A percentile compares a stretch with the other conserved stretches of the same genome.
phyloP scores from a whole-genome alignment of 2,329 filamentous ascomycete genomes.

The Fulvia fulva region DNA sequence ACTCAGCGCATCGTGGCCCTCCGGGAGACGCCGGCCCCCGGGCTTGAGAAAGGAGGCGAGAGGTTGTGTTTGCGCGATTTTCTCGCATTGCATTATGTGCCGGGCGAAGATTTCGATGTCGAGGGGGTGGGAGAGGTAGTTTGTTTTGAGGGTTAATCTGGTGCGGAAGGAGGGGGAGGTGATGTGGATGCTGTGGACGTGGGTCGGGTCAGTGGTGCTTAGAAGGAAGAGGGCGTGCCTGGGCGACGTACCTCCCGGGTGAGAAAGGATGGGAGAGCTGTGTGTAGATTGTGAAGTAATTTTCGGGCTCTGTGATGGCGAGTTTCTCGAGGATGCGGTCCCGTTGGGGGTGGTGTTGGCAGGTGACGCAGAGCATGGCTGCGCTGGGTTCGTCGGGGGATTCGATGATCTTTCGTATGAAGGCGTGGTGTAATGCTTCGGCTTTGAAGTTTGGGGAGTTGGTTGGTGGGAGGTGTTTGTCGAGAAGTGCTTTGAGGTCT shows the following conservation, averaged over 20 bases:
- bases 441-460: neutral
- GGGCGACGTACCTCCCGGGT: conserved; percentile 9
- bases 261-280: conserved; percentile 28
- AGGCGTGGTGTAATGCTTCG: neutral
- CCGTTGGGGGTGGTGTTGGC: neutral
- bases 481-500: conserved; percentile 1
- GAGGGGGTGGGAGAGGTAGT: conserved; percentile 30
- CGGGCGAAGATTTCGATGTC: conserved; percentile 29
- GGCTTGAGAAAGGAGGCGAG: conserved; percentile 32
- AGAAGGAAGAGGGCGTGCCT: neutral
- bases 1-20: neutral
- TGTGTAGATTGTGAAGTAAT: conserved; percentile 20
- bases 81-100: conserved; percentile 33
- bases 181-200: conserved; percentile 22
- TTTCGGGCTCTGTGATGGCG: conserved; percentile 3
- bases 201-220: neutral
- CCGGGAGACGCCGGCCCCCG: conserved; percentile 14
- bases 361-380: neutral
- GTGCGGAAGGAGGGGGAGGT: conserved; percentile 12
- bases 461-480: conserved; percentile 2
- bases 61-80: conserved; percentile 39
- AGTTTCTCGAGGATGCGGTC: neutral
- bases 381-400: conserved; percentile 1
- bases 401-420: neutral
- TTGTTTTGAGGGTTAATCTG: conserved; percentile 26